Conservation (phyloP, 2,329 filamentous ascomycete genomes). For the Epichloe sibirici region DNA sequence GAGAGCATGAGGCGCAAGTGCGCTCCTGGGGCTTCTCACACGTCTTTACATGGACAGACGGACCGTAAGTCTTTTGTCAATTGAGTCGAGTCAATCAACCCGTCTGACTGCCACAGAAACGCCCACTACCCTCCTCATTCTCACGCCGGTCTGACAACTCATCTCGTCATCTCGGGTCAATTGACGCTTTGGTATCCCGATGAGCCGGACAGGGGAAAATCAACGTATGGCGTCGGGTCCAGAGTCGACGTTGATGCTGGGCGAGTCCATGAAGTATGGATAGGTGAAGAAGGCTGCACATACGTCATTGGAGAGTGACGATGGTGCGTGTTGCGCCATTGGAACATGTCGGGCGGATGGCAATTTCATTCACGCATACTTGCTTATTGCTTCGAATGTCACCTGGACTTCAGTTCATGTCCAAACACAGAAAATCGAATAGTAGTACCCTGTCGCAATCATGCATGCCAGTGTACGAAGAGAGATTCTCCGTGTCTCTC, state of each 20-base stretch:
- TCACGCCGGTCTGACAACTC: conserved; percentile 53
- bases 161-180: conserved; percentile 53
- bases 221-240: conserved; percentile 46
- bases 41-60: conserved; percentile 63
- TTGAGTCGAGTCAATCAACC: background rate
- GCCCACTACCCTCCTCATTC: conserved; percentile 56
- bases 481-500: no score
- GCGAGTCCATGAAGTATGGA: conserved; percentile 56
- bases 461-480: no score
- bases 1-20: conserved; percentile 43
- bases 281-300: conserved; percentile 53
- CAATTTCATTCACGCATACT: no score
- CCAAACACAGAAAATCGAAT: no score
- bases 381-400: no score
- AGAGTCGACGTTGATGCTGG: conserved; percentile 55
- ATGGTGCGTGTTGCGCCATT: background rate
- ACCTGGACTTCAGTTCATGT: no score
- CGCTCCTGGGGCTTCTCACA: conserved; percentile 55
- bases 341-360: no score
- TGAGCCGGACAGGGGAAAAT: conserved; percentile 41
- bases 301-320: conserved; percentile 51
- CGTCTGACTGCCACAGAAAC: conserved; percentile 33
- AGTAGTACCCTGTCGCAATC: no score
- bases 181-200: conserved; percentile 56
- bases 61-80: conserved; percentile 40